These are phyloP conservation scores for Gaillardinia entomophila DNA, from an alignment of 805 yeast species.

Conservation along the genomic window DNA sequence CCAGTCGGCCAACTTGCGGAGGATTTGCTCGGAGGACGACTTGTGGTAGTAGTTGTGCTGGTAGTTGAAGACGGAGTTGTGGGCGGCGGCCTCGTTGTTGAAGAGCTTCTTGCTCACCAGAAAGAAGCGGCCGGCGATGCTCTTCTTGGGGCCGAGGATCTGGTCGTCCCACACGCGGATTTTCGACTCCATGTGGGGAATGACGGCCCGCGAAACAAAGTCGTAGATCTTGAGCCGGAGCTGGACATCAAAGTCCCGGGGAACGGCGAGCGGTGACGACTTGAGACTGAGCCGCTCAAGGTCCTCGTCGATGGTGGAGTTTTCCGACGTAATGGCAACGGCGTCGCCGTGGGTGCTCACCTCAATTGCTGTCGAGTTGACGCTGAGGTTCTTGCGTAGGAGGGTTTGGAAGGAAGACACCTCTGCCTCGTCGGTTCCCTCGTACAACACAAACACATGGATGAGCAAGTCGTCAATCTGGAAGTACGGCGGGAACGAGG, in stretches of 20 bases:
- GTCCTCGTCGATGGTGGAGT: conserved; percentile 47
- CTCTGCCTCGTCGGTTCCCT: conserved; percentile 20
- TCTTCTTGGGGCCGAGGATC: conserved; percentile 67
- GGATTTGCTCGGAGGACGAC: conserved; percentile 61
- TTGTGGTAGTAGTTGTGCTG: conserved; percentile 55
- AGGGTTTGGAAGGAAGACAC: conserved; percentile 23
- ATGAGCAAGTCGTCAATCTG: conserved; percentile 57
- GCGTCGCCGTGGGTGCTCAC: conserved; percentile 1
- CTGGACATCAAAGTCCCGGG: conserved; percentile 33
- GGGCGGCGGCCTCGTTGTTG: conserved; percentile 26
- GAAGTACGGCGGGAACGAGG: conserved; percentile 57
- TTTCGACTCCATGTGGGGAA: conserved; percentile 84
- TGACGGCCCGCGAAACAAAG: conserved; percentile 42
- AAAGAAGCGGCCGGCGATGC: conserved; percentile 69
- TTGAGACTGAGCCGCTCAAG: conserved; percentile 27
- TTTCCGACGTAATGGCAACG: conserved; percentile 15
- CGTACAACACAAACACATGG: conserved; percentile 30
- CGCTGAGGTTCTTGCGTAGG: conserved; percentile 19
- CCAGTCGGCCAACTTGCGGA: conserved; percentile 88
- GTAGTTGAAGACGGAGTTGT: conserved; percentile 37
- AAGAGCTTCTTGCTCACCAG: conserved; percentile 59
- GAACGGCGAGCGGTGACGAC: conserved; percentile 12
- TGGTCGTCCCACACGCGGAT: conserved; percentile 84
- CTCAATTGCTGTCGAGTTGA: conserved; percentile 18
- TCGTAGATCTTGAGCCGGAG: conserved; percentile 40